Conservation (phyloP, 108 stramenopile species). For the Skeletonema menzelii region DNA sequence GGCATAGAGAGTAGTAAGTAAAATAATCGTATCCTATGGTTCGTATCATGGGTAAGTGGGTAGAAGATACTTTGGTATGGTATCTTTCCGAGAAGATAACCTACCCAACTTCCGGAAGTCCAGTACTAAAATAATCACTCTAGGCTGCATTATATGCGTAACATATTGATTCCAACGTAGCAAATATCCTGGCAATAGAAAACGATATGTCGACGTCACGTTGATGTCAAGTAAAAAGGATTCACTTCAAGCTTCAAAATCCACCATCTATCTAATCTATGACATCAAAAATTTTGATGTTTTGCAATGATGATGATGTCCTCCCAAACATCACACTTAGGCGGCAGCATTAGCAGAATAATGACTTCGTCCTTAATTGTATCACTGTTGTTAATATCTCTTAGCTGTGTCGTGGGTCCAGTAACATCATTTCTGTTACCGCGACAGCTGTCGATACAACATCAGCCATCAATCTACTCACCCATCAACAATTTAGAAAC, state of each 20-base stretch:
- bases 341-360: neutral
- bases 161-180: too few species aligned
- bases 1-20: too few species aligned
- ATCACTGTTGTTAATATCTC: too few species aligned
- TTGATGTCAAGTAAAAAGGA: neutral
- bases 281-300: too few species aligned
- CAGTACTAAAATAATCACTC: too few species aligned
- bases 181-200: too few species aligned
- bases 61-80: too few species aligned
- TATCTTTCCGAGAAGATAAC: too few species aligned
- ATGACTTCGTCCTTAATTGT: neutral
- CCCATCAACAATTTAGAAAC: neutral
- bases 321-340: neutral
- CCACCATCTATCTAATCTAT: neutral
- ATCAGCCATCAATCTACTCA: neutral
- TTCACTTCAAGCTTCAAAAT: neutral
- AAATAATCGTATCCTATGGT: too few species aligned
- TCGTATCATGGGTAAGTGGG: too few species aligned
- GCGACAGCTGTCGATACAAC: neutral
- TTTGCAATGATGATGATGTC: neutral
- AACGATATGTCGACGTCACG: neutral
- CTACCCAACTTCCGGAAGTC: too few species aligned
- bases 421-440: neutral
- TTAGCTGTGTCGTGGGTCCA: neutral
- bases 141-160: too few species aligned